Evolutionary conservation across 2,329 filamentous ascomycete species (phyloP).

Genomic region (Mollisiaceae sp.): DNA sequence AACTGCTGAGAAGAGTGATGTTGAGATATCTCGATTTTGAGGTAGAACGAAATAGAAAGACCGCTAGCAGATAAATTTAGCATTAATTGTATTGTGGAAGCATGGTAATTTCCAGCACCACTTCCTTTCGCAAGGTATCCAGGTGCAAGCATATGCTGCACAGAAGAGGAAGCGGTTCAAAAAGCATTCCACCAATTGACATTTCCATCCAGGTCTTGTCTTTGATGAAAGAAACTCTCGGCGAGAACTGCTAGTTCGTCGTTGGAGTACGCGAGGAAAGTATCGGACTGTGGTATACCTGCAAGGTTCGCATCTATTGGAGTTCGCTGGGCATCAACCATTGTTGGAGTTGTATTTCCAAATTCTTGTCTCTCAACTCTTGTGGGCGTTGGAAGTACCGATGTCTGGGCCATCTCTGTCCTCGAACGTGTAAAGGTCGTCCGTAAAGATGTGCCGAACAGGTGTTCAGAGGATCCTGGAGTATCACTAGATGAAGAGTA

Average conservation of each 20-base stretch:
- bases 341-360: conserved; percentile 30
- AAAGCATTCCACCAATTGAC: conserved; percentile 39
- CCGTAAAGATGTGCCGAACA: conserved; percentile 50
- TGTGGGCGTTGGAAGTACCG: conserved; percentile 50
- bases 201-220: conserved; percentile 35
- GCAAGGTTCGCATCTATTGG: background rate
- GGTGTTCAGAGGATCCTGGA: conserved; percentile 42
- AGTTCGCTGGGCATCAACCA: conserved; percentile 24
- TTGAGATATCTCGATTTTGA: background rate
- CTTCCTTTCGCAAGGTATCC: background rate
- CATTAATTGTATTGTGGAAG: background rate
- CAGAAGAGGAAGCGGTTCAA: background rate
- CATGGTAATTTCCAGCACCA: background rate
- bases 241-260: conserved; percentile 53
- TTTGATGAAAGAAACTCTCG: conserved; percentile 53
- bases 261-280: conserved; percentile 40
- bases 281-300: background rate
- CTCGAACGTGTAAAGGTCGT: conserved; percentile 36
- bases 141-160: background rate
- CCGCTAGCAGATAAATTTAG: background rate
- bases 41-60: background rate
- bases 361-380: conserved; percentile 44
- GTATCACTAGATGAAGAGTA: conserved; percentile 49
- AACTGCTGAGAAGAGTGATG: conserved; percentile 7
- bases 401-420: conserved; percentile 49